Conservation (phyloP, 2,329 filamentous ascomycete genomes). For the Fusarium algeriense region DNA sequence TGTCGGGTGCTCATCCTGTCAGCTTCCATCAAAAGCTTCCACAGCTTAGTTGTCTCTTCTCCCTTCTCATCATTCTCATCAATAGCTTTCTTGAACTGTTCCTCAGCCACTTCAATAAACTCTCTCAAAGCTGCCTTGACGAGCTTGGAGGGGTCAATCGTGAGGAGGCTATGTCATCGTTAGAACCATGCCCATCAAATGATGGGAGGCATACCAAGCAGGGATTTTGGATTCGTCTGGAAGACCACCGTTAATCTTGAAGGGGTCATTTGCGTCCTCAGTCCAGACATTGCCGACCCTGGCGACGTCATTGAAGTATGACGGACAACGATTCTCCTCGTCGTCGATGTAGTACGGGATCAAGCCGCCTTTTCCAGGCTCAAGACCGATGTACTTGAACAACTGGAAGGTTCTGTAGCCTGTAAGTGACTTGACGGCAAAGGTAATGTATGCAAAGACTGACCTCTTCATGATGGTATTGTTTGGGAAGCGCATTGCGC, state of each 20-base stretch:
- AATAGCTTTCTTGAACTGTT: not conserved
- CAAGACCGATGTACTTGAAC: conserved; percentile 34
- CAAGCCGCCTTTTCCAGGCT: conserved; percentile 8
- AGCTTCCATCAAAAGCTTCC: conserved; percentile 24
- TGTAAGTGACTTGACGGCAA: not conserved
- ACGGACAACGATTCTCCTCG: not conserved
- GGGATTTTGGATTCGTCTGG: conserved; percentile 14
- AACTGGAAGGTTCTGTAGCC: conserved; percentile 30
- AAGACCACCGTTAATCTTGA: conserved; percentile 24
- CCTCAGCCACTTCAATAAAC: not conserved
- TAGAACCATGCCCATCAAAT: not conserved
- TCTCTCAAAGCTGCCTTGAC: not conserved
- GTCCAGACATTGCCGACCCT: conserved; percentile 12
- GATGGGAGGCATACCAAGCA: not conserved
- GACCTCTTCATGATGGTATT: conserved; percentile 45
- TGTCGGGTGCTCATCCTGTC: conserved; percentile 38
- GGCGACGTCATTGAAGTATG: conserved; percentile 31
- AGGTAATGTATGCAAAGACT: not conserved
- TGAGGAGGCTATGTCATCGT: not conserved
- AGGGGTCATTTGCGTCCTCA: not conserved
- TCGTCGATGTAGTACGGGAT: conserved; percentile 40
- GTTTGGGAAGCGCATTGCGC: conserved; percentile 57
- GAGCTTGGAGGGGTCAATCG: not conserved
- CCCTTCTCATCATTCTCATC: conserved; percentile 3
- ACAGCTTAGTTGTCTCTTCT: not conserved